These are phyloP conservation scores for Metschnikowia cerradonensis DNA, from an alignment of 805 yeast genomes.

Conservation along the genomic window DNA sequence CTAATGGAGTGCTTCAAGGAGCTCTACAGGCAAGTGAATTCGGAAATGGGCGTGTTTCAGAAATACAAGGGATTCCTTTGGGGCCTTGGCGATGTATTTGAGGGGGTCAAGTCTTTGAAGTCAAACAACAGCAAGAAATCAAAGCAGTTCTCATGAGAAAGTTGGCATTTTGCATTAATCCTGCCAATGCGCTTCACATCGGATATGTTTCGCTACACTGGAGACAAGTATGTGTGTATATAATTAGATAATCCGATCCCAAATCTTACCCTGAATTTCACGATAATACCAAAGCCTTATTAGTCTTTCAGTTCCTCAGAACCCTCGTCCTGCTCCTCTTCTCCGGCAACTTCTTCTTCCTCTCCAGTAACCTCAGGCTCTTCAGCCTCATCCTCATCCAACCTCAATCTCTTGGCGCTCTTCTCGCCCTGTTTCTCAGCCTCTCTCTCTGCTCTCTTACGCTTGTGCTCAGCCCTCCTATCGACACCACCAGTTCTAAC, in stretches of 20 bases:
- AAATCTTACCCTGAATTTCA: not conserved
- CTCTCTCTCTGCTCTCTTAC: slow-evolving; percentile 50
- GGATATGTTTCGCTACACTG: not conserved
- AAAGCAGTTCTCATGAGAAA: not conserved
- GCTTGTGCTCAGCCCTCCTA: slow-evolving; percentile 49
- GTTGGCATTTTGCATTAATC: not conserved
- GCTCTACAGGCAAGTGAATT: slow-evolving; percentile 32
- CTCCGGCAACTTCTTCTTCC: slow-evolving; percentile 15
- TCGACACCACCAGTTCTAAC: slow-evolving; percentile 51
- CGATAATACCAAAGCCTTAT: slow-evolving; percentile 1
- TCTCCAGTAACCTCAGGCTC: slow-evolving; percentile 16
- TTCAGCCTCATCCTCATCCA: slow-evolving; percentile 20
- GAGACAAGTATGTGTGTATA: slow-evolving; percentile 1
- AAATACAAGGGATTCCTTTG: slow-evolving; percentile 50
- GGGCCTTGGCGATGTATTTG: slow-evolving; percentile 39
- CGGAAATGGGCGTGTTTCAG: slow-evolving; percentile 20
- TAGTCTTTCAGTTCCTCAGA: not conserved
- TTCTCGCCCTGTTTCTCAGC: slow-evolving; percentile 24
- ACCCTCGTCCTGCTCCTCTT: slow-evolving; percentile 15
- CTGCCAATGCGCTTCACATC: not conserved
- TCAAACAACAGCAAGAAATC: not conserved
- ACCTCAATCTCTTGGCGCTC: slow-evolving; percentile 23
- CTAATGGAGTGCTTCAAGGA: slow-evolving; percentile 65
- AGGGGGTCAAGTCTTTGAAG: slow-evolving; percentile 5
- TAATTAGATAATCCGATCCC: slow-evolving; percentile 5